Base-by-base conservation (phyloP, 495 filamentous ascomycete genomes). In the Penicillium soppii region DNA sequence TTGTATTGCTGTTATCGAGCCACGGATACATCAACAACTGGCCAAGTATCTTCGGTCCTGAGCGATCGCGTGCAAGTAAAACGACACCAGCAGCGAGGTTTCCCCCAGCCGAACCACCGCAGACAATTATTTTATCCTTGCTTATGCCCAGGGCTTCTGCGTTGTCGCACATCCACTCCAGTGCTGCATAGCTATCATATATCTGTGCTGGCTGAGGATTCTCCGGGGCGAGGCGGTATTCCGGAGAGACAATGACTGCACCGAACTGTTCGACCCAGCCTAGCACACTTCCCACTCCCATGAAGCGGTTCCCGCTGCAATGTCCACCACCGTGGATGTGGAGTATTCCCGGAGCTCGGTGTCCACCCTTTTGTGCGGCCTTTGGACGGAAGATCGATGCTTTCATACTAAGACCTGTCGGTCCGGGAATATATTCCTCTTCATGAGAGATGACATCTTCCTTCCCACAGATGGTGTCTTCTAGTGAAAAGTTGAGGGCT, bases 61-160 rank as follows among this genome's bases (percentile, higher is more conserved):
- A 48, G 0, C 70, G 65, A 43, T 77, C 74, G 9, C 76, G 58
- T 21, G 70, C 70, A 25, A 72, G 40, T 21, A 78, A 50, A 2
- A 65, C 61, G 3, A 71, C 55, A 0, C 63, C 71, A 3, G 76
- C 70, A 0, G 74, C 70, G 3, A 78, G 50, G 47, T 65, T 77
- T 0, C 77, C 85, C 4, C 86, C 85, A 3, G 84, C 84, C 0
- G 77, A 82, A 0, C 72, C 77, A 20, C 86, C 83, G 41, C 76
- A 72, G 17, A 88, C 21, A 7, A 56, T 39, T 7, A 88, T 77
- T 26, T 82, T 78, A 5, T 71, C 51, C 0, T 81, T 79, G 51
- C 87, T 78, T 27, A 78, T 58, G 16, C 52, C 49, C 10, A 78
- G 53, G 20, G 58, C 43, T 0, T 50, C 51, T 1, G 70, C 68